These are phyloP conservation scores for Acidiella bohemica DNA, from an alignment of 495 filamentous ascomycete species.

Conservation along the genomic window DNA sequence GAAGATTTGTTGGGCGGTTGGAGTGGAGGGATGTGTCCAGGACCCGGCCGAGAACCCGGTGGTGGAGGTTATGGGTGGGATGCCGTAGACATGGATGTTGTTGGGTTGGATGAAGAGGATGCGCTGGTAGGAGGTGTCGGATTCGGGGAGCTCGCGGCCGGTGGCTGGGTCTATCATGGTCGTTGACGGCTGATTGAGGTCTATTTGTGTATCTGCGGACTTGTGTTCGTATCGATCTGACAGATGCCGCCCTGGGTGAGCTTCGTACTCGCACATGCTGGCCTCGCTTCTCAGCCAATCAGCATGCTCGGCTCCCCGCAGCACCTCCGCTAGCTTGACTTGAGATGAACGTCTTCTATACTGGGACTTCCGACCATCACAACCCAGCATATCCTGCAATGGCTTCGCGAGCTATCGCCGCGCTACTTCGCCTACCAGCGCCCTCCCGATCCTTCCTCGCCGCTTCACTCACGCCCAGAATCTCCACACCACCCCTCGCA, in stretches of 20 bases:
- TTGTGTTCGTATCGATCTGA: too few species aligned
- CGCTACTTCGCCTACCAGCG: constrained; percentile 16
- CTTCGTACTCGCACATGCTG: too few species aligned
- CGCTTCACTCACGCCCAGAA: neutral
- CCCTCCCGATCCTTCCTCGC: constrained; percentile 9
- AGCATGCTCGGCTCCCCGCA: neutral
- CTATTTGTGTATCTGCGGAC: too few species aligned
- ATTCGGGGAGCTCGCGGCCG: constrained; percentile 39
- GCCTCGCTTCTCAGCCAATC: neutral
- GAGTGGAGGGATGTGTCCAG: constrained; percentile 51
- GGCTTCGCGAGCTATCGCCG: constrained; percentile 4
- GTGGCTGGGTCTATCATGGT: constrained; percentile 42
- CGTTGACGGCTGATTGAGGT: neutral
- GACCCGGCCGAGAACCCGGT: constrained; percentile 58
- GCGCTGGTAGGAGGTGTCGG: constrained; percentile 66
- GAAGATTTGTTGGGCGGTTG: constrained; percentile 59
- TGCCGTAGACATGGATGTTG: constrained; percentile 64
- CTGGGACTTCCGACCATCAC: neutral
- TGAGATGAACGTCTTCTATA: neutral
- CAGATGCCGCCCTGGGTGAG: too few species aligned
- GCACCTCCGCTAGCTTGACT: neutral
- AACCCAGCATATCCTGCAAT: neutral
- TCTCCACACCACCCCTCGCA: neutral
- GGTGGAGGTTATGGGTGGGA: constrained; percentile 56
- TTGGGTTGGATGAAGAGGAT: constrained; percentile 54